Conservation (phyloP, 345 rosid species). For the Trapa bicornis region DNA sequence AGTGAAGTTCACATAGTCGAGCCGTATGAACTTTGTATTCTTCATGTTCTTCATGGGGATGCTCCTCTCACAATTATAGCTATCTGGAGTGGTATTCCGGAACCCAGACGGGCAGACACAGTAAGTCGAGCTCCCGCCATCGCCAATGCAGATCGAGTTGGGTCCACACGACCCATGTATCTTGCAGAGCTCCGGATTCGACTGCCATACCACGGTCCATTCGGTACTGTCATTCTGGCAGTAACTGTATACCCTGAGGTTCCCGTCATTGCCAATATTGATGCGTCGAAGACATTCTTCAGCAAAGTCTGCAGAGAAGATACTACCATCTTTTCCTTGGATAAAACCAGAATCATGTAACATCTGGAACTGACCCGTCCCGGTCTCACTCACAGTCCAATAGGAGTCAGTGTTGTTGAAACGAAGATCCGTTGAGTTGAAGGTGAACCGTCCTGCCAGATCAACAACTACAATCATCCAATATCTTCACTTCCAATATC, state of each 20-base stretch:
- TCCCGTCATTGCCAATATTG: constrained; percentile 39
- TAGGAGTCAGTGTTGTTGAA: constrained; percentile 18
- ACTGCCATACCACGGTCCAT: constrained; percentile 43
- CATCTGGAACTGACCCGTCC: background rate
- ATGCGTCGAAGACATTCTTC: constrained; percentile 17
- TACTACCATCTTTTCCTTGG: background rate
- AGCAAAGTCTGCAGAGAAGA: constrained; percentile 28
- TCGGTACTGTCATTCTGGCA: background rate
- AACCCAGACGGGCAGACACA: constrained; percentile 56
- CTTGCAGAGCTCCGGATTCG: constrained; percentile 34
- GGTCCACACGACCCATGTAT: constrained; percentile 38
- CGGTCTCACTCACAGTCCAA: constrained; percentile 12
- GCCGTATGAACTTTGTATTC: constrained; percentile 33
- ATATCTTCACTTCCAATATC: background rate
- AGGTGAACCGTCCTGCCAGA: constrained; percentile 17
- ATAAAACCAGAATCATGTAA: constrained; percentile 18
- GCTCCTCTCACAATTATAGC: constrained; percentile 25
- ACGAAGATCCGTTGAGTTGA: constrained; percentile 15
- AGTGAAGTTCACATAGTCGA: constrained; percentile 50
- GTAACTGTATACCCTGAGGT: constrained; percentile 30
- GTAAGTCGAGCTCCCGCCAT: constrained; percentile 17
- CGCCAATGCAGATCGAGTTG: constrained; percentile 39
- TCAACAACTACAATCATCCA: background rate
- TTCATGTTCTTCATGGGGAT: constrained; percentile 1
- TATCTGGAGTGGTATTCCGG: background rate